Percentiles rank a stretch among this genome's conserved stretches.
These are phyloP conservation scores for Ceratocystis diversiconidia DNA, from an alignment of 2,329 filamentous ascomycete genomes.

Conservation along the genomic window DNA sequence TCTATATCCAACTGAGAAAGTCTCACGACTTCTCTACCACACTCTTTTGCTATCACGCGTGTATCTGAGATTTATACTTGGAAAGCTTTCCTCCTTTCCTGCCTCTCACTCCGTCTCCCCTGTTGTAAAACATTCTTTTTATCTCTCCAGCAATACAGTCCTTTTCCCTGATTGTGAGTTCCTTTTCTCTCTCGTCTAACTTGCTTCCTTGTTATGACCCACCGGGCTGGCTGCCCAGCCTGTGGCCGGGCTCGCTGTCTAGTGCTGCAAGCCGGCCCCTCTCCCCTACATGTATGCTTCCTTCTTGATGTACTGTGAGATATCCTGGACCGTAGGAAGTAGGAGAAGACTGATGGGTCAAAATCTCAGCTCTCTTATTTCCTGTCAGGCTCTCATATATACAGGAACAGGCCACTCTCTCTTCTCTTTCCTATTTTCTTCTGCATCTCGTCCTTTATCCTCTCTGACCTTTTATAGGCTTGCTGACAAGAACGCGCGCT, in stretches of 20 bases:
- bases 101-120: background rate
- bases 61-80: background rate
- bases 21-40: slow-evolving; percentile 16
- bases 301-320: background rate
- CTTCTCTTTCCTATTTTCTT: background rate
- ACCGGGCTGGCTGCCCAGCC: background rate
- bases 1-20: slow-evolving; percentile 17
- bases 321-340: background rate
- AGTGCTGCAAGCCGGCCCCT: background rate
- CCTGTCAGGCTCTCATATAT: background rate
- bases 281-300: background rate
- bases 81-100: background rate
- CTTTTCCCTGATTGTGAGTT: background rate
- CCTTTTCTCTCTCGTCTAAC: background rate
- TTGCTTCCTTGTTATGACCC: background rate
- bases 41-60: slow-evolving; percentile 9
- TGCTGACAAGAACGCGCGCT: slow-evolving; percentile 2
- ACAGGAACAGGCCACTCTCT: background rate
- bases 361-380: background rate
- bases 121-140: background rate
- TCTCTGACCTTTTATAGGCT: background rate
- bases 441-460: background rate
- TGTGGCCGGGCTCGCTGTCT: background rate
- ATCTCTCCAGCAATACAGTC: background rate
- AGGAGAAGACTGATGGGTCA: background rate